A percentile compares a stretch with the other conserved stretches of the same genome.
Conservation (phyloP, 2,329 filamentous ascomycete species). For the Xylaria hypoxylon region DNA sequence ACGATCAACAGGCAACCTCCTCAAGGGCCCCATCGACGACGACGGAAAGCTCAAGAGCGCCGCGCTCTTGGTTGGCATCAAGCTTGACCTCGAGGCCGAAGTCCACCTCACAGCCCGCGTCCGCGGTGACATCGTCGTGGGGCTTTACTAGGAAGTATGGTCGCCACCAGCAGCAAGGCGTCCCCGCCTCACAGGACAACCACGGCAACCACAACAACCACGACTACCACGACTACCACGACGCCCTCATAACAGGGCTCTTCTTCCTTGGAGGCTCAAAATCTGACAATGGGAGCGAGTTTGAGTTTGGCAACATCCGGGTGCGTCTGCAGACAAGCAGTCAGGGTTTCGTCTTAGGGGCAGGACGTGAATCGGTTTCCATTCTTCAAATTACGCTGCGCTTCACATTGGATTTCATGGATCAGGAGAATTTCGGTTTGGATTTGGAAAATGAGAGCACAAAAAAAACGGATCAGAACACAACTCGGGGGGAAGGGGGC, state of each 20-base stretch:
- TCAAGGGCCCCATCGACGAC: constrained; percentile 68
- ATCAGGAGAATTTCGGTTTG: constrained; percentile 19
- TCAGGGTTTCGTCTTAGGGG: constrained; percentile 35
- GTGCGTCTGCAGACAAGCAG: constrained; percentile 30
- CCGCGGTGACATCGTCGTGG: constrained; percentile 70
- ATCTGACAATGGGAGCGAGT: constrained; percentile 17
- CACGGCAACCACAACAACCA: not conserved
- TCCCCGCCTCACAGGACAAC: constrained; percentile 13
- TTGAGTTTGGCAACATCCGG: constrained; percentile 24
- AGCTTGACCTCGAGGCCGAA: constrained; percentile 72
- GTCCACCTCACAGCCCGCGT: constrained; percentile 71
- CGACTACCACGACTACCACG: not conserved
- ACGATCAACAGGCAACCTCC: constrained; percentile 60
- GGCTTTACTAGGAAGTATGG: constrained; percentile 62
- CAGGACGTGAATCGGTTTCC: constrained; percentile 31
- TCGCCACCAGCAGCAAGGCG: constrained; percentile 6
- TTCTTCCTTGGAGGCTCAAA: constrained; percentile 35
- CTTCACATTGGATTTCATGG: constrained; percentile 34
- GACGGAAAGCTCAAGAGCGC: constrained; percentile 69
- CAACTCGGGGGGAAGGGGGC: not conserved
- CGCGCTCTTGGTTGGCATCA: constrained; percentile 70
- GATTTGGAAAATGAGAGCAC: constrained; percentile 19
- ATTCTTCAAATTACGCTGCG: constrained; percentile 36
- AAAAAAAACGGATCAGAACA: constrained; percentile 15
- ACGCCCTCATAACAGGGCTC: constrained; percentile 29